phyloP scores from a whole-genome alignment of 2,329 filamentous ascomycete species.

The Diaporthe destruens region DNA sequence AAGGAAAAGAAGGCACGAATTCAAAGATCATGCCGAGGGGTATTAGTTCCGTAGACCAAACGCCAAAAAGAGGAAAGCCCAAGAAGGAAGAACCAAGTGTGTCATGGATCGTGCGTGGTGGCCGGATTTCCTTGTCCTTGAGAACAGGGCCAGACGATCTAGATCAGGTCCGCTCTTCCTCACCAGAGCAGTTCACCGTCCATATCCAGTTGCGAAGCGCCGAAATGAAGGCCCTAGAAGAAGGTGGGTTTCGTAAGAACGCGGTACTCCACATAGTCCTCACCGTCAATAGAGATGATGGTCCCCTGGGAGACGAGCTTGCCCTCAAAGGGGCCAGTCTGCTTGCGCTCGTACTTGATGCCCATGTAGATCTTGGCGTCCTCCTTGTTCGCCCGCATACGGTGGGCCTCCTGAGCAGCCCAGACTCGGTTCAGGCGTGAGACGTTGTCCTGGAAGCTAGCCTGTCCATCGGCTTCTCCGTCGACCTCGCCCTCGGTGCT shows the following conservation, averaged over 20 bases:
- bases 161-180: too few species aligned
- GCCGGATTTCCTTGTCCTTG: neutral
- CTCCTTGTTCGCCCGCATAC: conserved; percentile 58
- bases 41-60: conserved; percentile 42
- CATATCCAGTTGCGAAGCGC: too few species aligned
- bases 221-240: conserved; percentile 54
- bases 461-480: conserved; percentile 37
- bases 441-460: conserved; percentile 62
- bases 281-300: conserved; percentile 74
- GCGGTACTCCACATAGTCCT: conserved; percentile 76
- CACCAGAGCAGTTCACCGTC: too few species aligned
- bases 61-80: conserved; percentile 39
- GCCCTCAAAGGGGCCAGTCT: conserved; percentile 70
- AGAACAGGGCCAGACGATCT: neutral
- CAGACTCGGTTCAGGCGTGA: conserved; percentile 68
- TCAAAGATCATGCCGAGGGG: conserved; percentile 27
- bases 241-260: conserved; percentile 74
- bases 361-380: conserved; percentile 70
- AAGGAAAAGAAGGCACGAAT: neutral
- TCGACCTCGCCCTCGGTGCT: conserved; percentile 20
- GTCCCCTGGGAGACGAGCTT: conserved; percentile 73
- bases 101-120: neutral
- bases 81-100: conserved; percentile 11
- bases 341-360: conserved; percentile 73
- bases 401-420: conserved; percentile 64